These are phyloP conservation scores for Elymus sibiricus DNA, from an alignment of 176 grass and related monocot species.

Conservation along the genomic window DNA sequence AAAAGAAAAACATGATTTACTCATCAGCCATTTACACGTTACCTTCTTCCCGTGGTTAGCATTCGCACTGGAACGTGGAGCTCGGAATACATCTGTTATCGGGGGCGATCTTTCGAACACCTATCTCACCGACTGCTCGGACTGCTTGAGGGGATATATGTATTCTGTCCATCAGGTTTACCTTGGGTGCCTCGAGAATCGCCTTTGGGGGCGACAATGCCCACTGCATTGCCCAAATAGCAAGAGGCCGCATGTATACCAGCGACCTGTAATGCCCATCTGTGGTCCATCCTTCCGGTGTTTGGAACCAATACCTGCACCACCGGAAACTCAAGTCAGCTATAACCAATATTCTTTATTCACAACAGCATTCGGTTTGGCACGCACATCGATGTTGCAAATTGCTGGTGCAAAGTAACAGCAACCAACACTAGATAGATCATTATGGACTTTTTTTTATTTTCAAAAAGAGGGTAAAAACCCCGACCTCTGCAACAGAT, in stretches of 20 bases:
- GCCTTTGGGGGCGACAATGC: constrained; percentile 70
- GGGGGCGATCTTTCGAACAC: constrained; percentile 45
- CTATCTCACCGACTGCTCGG: constrained; percentile 32
- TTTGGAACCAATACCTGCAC: constrained; percentile 94
- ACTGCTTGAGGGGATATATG: constrained; percentile 40
- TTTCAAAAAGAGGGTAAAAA: too few species aligned
- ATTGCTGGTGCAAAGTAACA: neutral
- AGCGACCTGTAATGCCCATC: constrained; percentile 85
- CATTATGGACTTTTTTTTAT: too few species aligned
- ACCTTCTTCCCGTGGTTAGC: constrained; percentile 28
- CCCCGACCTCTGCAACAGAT: too few species aligned
- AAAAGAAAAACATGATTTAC: neutral
- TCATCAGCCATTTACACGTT: constrained; percentile 24
- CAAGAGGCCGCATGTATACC: constrained; percentile 84
- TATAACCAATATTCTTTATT: neutral
- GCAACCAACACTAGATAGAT: neutral
- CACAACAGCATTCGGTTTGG: neutral
- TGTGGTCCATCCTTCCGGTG: constrained; percentile 89
- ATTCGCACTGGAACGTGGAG: constrained; percentile 58
- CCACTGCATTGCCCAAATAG: constrained; percentile 97
- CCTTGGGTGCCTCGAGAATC: constrained; percentile 68
- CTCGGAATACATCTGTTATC: constrained; percentile 60
- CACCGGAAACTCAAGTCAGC: neutral
- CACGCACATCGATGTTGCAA: neutral
- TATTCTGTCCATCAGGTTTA: constrained; percentile 81